Evolutionary conservation across 257 asterid species (phyloP).

Genomic region (Jacaranda copaia): DNA sequence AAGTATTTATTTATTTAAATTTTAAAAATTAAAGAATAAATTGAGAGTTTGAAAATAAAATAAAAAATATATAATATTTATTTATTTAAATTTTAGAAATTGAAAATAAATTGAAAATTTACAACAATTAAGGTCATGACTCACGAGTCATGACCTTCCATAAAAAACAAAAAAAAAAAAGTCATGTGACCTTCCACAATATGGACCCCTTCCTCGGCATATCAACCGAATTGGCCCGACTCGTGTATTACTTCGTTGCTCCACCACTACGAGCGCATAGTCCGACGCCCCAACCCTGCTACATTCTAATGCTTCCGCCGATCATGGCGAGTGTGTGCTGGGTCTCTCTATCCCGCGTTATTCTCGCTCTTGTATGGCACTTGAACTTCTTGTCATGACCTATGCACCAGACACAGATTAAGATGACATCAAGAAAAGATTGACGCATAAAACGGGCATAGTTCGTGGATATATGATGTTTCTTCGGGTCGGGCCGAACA

Average conservation of each 20-base stretch:
- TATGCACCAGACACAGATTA: not conserved
- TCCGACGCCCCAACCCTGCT: slow-evolving; percentile 6
- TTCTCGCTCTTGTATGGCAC: slow-evolving; percentile 37
- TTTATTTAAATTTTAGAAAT: too few species aligned
- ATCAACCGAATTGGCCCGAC: not conserved
- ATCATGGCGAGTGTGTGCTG: slow-evolving; percentile 30
- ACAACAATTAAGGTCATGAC: too few species aligned
- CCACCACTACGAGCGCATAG: slow-evolving; percentile 34
- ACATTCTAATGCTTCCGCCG: slow-evolving; percentile 19
- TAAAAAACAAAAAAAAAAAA: too few species aligned
- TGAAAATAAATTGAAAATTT: too few species aligned
- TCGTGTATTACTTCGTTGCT: slow-evolving; percentile 9
- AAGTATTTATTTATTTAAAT: too few species aligned
- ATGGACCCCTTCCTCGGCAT: not conserved
- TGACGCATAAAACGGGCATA: not conserved
- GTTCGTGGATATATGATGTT: not conserved
- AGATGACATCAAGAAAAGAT: not conserved
- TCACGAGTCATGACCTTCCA: too few species aligned
- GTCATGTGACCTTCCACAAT: slow-evolving; percentile 33
- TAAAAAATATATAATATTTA: too few species aligned
- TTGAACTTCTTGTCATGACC: not conserved
- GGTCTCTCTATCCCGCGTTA: slow-evolving; percentile 45
- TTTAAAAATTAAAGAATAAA: too few species aligned
- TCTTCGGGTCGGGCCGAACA: slow-evolving; percentile 26
- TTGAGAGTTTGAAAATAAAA: too few species aligned